phyloP scores from a whole-genome alignment of 306 rosid genomes.

The Cicer cuneatum region DNA sequence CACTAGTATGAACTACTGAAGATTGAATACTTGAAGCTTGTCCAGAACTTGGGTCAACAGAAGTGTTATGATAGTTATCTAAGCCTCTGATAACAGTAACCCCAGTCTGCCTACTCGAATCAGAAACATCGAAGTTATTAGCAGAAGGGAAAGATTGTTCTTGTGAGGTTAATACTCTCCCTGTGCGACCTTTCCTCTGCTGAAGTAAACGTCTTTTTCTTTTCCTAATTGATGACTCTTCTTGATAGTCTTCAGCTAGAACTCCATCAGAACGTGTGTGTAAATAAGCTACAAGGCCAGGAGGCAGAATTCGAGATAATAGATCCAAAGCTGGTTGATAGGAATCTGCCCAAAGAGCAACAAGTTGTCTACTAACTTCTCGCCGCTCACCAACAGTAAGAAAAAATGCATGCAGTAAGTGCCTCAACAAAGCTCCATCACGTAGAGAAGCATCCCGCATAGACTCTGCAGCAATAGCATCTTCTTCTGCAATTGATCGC shows the following conservation, averaged over 20 bases:
- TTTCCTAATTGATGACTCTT: conserved; percentile 71
- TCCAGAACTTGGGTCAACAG: conserved; percentile 58
- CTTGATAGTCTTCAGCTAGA: conserved; percentile 69
- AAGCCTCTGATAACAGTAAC: conserved; percentile 53
- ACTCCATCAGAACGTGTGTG: conserved; percentile 88
- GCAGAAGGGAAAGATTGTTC: conserved; percentile 73
- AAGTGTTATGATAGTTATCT: conserved; percentile 58
- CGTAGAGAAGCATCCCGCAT: conserved; percentile 99
- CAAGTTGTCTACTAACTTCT: conserved; percentile 95
- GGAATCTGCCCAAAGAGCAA: conserved; percentile 99
- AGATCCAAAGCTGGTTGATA: conserved; percentile 93
- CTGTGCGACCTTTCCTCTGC: conserved; percentile 80
- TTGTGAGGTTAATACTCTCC: conserved; percentile 74
- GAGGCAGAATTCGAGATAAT: conserved; percentile 93
- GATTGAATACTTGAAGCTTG: conserved; percentile 66
- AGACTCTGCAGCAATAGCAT: conserved; percentile 99
- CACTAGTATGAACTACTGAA: conserved; percentile 59
- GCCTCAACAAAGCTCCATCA: conserved; percentile 97
- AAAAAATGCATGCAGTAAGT: conserved; percentile 88
- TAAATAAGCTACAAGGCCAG: conserved; percentile 98
- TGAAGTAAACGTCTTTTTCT: conserved; percentile 88
- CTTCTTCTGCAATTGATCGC: conserved; percentile 99
- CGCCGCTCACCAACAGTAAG: conserved; percentile 91
- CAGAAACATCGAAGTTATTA: conserved; percentile 71
- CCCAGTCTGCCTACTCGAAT: conserved; percentile 63